Conservation (phyloP, 805 yeast species). For the Starmerella asiatica region DNA sequence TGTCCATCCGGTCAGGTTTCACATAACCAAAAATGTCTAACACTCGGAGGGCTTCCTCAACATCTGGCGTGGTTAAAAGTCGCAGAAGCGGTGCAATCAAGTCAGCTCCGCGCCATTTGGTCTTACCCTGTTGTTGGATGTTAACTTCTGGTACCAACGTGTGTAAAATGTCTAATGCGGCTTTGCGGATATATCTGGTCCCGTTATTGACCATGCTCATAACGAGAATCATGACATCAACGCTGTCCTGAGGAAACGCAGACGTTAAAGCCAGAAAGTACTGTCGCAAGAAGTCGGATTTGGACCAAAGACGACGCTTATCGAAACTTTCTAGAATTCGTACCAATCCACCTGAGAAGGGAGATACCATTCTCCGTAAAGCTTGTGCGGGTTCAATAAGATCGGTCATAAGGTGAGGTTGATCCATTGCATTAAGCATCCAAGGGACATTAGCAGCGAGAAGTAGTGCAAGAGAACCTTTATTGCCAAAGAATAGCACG, state of each 20-base stretch:
- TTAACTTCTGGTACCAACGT: conserved; percentile 66
- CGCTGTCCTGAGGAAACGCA: conserved; percentile 59
- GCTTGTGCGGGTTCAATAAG: conserved; percentile 36
- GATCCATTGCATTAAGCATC: conserved; percentile 66
- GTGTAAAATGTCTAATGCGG: conserved; percentile 63
- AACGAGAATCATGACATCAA: conserved; percentile 59
- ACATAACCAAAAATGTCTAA: conserved; percentile 71
- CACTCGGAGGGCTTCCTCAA: conserved; percentile 78
- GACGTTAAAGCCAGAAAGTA: conserved; percentile 55
- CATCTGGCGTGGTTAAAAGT: conserved; percentile 66
- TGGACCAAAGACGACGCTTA: conserved; percentile 72
- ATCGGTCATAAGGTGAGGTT: conserved; percentile 39
- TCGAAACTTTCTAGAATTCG: conserved; percentile 65
- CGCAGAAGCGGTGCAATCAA: conserved; percentile 79
- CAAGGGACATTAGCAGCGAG: conserved; percentile 71
- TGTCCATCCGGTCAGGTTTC: conserved; percentile 83
- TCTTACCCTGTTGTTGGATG: conserved; percentile 59
- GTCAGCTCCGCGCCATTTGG: conserved; percentile 78
- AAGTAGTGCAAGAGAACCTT: conserved; percentile 56
- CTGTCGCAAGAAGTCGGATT: conserved; percentile 76
- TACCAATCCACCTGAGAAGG: conserved; percentile 35
- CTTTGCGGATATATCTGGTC: conserved; percentile 63
- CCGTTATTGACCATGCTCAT: conserved; percentile 70
- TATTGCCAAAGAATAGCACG: conserved; percentile 54
- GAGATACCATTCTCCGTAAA: conserved; percentile 32